Base-by-base conservation (phyloP, 2,329 filamentous ascomycete species). In the Colletotrichum orbiculare region DNA sequence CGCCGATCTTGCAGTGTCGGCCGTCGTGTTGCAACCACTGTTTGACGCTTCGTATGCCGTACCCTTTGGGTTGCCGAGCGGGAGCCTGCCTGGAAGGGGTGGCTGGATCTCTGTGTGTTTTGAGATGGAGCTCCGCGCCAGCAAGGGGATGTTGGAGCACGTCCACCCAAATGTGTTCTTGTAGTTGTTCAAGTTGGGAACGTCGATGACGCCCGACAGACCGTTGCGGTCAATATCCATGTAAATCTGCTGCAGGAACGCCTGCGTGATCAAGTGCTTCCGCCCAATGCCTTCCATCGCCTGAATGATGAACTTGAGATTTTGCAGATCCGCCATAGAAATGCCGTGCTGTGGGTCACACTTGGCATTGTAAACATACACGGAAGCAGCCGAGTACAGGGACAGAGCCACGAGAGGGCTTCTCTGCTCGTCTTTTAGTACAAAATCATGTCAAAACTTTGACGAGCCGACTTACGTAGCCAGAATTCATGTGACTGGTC, bases 221-320 rank as follows among this genome's bases (percentile, higher is more conserved):
- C 76, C 78, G 65, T 82, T 84, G 38, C 75, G 74, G 41, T 93
- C 88, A 8, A 97, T 86, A 70, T 97, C 94, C n/a, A 94, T 83
- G 63, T 94, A 87, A 1, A 95, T 81, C 73, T 97, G 94, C 10
- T 91, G 89, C n/a, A 97, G 81, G 74, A 97, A 97, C 0, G 92
- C 92, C 48, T 91, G 88, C 0, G 93, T 94, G 37, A 97, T 85
- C 1, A 88, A 82, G 71, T 96, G 94, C 59, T 88, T 87, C 42
- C 86, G 85, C 54, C 91, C 91, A 66, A 97, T 83, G 2, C 89
- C 87, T 56, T 92, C 89, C 87, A 97, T 94, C 5, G 91, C 91
- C 15, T 87, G 84, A 5, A 97, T 79, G 43, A 97, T 81, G 69
- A 95, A 93, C 71, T 95, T 89, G 6, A 97, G 82, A 53, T 85